Evolutionary conservation across 768 basidiomycete genomes (phyloP), one percentile per base, ranked within the genome.

Genomic region (Lactifluus volemus): DNA sequence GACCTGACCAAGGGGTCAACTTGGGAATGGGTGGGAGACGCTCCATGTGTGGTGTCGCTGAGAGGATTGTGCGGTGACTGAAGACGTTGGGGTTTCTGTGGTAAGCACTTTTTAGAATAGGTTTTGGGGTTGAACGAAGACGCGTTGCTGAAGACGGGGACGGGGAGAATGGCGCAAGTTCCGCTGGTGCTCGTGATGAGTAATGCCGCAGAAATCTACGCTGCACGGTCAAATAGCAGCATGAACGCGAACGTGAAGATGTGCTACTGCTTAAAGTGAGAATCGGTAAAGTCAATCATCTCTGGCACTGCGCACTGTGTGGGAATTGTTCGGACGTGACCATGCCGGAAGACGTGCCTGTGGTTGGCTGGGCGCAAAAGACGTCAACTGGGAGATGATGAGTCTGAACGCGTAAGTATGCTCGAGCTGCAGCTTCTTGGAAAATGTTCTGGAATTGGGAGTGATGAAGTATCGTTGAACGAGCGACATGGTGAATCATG

Each of bases 361-460:
- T 30, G 45, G 56, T 42, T 34, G 45, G 21, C 17, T 30, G 30
- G 19, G 39, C 25, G 29, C 25, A 14, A 17, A 17, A 25, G 25
- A 15, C 2, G 17, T 34, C 21, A 17, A 30, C 17, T 19, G 8
- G n/a, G 39, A n/a, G 49, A 41, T 12, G 19, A 41, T 19, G 15
- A 42, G 11, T 2, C 21, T 17, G 19, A 29, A 64, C 55, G 56
- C 74, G 73, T 30, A 70, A 65, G 75, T 79, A 84, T 50, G 81
- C 82, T 53, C 76, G 77, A 64, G 74, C 74, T 19, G 82, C 81
- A 58, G 80, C 81, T 42, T 73, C 73, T 58, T 79, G 79, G 4
- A 82, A 73, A 49, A 77, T 71, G 51, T 73, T 71, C 32, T 71
- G 69, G 64, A 81, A 78, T 11, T 70, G 61, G 21, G 66, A 50